phyloP scores from a whole-genome alignment of 768 basidiomycete species.

The Hygrophoropsis aurantiaca region DNA sequence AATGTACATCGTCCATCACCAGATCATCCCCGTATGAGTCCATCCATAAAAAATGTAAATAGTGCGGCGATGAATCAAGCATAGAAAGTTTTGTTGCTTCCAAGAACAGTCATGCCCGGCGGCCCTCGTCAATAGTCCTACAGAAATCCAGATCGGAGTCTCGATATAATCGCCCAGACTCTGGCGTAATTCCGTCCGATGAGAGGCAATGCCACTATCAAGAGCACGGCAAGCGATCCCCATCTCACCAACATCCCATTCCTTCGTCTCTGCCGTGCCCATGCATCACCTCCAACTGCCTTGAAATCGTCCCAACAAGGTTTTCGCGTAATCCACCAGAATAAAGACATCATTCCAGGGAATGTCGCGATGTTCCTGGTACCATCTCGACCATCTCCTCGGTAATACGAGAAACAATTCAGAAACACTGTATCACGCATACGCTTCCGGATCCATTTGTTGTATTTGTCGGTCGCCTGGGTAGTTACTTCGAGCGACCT shows the following conservation, averaged over 20 bases:
- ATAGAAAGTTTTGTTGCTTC: no score
- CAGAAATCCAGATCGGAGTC: not conserved
- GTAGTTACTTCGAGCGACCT: constrained; percentile 50
- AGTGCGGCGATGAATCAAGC: no score
- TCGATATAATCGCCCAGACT: not conserved
- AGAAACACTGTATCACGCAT: constrained; percentile 51
- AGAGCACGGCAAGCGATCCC: constrained; percentile 20
- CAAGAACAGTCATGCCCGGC: no score
- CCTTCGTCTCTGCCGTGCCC: constrained; percentile 29
- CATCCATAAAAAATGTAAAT: no score
- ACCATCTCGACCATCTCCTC: constrained; percentile 33
- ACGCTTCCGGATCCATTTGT: constrained; percentile 49
- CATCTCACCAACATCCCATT: constrained; percentile 19
- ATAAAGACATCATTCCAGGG: constrained; percentile 50
- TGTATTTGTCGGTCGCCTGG: constrained; percentile 48
- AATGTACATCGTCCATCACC: no score
- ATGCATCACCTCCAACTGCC: constrained; percentile 37
- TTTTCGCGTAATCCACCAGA: constrained; percentile 51
- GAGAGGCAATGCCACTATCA: constrained; percentile 12
- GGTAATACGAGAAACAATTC: constrained; percentile 56
- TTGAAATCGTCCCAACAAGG: constrained; percentile 45
- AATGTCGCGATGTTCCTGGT: constrained; percentile 43
- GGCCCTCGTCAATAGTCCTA: not conserved
- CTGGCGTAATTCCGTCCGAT: not conserved
- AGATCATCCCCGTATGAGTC: no score